Conservation (phyloP, 2,329 filamentous ascomycete genomes). For the Diaporthe ilicicola region DNA sequence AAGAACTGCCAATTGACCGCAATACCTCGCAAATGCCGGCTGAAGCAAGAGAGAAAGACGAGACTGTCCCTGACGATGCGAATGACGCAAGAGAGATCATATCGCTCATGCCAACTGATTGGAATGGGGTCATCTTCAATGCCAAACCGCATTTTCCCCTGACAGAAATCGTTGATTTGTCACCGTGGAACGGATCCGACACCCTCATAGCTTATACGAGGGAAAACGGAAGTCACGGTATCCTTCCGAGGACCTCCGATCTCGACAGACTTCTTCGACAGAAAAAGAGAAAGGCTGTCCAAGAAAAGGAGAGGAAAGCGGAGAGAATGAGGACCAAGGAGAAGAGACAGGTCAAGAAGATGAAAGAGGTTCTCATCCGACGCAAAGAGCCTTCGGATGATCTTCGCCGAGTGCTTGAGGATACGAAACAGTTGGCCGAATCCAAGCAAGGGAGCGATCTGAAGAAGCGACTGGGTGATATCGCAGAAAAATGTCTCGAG, state of each 20-base stretch:
- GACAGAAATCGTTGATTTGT: neutral
- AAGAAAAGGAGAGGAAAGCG: neutral
- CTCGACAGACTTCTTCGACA: conserved; percentile 19
- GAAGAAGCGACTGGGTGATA: neutral
- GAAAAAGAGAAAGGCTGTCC: conserved; percentile 9
- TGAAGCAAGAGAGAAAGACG: neutral
- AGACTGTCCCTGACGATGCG: neutral
- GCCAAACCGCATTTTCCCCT: neutral
- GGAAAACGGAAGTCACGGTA: neutral
- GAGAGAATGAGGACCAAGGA: conserved; percentile 1
- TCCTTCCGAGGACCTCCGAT: neutral
- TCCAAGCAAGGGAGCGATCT: neutral
- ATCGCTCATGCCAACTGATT: accelerated
- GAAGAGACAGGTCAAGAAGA: conserved; percentile 18
- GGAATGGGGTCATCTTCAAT: neutral
- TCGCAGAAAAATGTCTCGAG: neutral
- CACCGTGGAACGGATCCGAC: neutral
- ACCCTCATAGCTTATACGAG: neutral
- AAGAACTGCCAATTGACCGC: too few relatives aligned
- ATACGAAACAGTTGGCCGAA: neutral
- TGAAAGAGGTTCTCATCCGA: conserved; percentile 24
- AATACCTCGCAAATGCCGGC: neutral
- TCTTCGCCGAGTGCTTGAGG: neutral
- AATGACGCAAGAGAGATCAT: neutral
- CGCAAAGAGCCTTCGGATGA: conserved; percentile 1